A percentile compares a stretch with the other conserved stretches of the same genome.
These are phyloP conservation scores for Sonneratia alba DNA, from an alignment of 345 rosid species.

Conservation along the genomic window DNA sequence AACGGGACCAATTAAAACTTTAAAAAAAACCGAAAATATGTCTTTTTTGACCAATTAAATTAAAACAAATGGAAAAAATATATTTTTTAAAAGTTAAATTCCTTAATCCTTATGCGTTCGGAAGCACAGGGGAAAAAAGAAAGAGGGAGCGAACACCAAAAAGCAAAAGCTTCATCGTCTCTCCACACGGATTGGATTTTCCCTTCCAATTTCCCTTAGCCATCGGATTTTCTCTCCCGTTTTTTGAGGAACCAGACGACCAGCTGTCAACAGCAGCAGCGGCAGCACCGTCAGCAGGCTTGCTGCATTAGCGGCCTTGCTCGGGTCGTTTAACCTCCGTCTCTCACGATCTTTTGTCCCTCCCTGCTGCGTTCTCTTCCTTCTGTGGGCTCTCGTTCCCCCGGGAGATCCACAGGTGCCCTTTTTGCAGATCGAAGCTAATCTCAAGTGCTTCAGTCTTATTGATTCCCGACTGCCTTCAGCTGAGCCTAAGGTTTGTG, in stretches of 20 bases:
- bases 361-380: not conserved
- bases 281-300: not conserved
- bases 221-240: conserved; percentile 17
- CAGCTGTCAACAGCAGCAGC: not conserved
- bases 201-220: not conserved
- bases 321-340: not conserved
- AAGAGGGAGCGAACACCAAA: not conserved
- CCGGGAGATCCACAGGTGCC: conserved; percentile 1
- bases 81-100: too few species aligned
- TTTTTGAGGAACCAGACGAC: conserved; percentile 29
- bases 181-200: conserved; percentile 30
- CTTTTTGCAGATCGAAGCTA: conserved; percentile 5
- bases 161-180: conserved; percentile 4
- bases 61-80: too few species aligned
- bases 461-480: not conserved
- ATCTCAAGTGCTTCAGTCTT: not conserved
- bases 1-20: not conserved
- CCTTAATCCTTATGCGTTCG: not conserved
- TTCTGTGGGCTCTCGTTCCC: too few species aligned
- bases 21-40: not conserved
- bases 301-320: not conserved
- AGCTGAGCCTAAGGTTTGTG: not conserved
- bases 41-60: not conserved
- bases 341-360: not conserved
- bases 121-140: not conserved